Percentiles rank a stretch among this genome's conserved stretches.
Conservation (phyloP, 192 early-diverging fungal genomes). For the Mortierella alpina region DNA sequence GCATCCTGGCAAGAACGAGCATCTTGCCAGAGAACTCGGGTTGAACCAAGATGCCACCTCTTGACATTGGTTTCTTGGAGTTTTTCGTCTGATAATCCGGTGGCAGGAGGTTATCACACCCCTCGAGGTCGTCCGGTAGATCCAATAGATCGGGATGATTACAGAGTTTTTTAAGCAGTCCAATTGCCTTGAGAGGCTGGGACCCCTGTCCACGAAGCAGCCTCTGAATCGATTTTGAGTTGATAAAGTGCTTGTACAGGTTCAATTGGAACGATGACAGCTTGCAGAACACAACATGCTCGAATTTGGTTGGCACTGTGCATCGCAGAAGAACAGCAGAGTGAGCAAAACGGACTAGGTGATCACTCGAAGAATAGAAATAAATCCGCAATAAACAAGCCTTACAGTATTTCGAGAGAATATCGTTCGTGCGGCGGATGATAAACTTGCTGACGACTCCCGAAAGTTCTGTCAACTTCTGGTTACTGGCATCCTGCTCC, state of each 20-base stretch:
- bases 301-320: slow-evolving; percentile 94
- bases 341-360: not conserved
- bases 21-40: slow-evolving; percentile 91
- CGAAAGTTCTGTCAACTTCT: slow-evolving; percentile 87
- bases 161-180: slow-evolving; percentile 93
- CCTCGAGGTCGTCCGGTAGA: slow-evolving; percentile 66
- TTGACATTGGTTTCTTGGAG: slow-evolving; percentile 41
- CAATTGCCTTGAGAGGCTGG: slow-evolving; percentile 91
- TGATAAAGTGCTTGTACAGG: slow-evolving; percentile 85
- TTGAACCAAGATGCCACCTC: slow-evolving; percentile 56
- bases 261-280: slow-evolving; percentile 79
- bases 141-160: slow-evolving; percentile 96
- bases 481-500: slow-evolving; percentile 82
- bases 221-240: slow-evolving; percentile 75
- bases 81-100: slow-evolving; percentile 59
- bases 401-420: slow-evolving; percentile 96
- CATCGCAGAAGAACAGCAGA: not conserved
- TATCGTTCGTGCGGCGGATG: slow-evolving; percentile 95
- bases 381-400: not conserved
- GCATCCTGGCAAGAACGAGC: slow-evolving; percentile 82
- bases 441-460: slow-evolving; percentile 93
- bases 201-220: slow-evolving; percentile 78
- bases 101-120: slow-evolving; percentile 69
- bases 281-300: slow-evolving; percentile 97
- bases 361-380: not conserved